A percentile compares a stretch with the other conserved stretches of the same genome.
phyloP scores from a whole-genome alignment of 306 rosid genomes.

The Cotoneaster glaucophyllus region DNA sequence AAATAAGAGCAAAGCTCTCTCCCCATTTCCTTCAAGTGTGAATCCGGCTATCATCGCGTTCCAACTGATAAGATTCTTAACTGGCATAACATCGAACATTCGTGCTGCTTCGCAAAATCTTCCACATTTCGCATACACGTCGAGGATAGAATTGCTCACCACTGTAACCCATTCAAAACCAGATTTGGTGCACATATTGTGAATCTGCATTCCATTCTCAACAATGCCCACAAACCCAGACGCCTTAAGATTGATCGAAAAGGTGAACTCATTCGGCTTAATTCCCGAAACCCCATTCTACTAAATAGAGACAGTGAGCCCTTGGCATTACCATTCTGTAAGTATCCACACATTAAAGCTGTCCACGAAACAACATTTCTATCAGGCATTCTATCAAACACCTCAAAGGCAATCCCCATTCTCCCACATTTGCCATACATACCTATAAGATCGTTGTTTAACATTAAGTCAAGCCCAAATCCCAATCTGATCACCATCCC shows the following conservation, averaged over 20 bases:
- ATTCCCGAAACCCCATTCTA: conserved; percentile 31
- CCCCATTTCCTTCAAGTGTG: conserved; percentile 30
- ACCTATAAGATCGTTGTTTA: conserved; percentile 47
- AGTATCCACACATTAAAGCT: conserved; percentile 40
- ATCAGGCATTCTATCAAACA: conserved; percentile 55
- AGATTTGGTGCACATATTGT: conserved; percentile 47
- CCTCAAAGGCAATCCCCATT: conserved; percentile 17
- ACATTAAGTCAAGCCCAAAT: conserved; percentile 33
- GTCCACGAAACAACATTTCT: conserved; percentile 46
- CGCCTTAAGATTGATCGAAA: conserved; percentile 50
- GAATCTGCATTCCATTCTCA: conserved; percentile 55
- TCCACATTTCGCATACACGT: conserved; percentile 58
- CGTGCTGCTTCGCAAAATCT: conserved; percentile 34
- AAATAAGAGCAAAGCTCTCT: conserved; percentile 40
- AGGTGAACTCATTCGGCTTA: conserved; percentile 48
- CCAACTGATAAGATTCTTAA: conserved; percentile 53
- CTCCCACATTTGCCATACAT: conserved; percentile 54
- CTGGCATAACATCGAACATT: conserved; percentile 37
- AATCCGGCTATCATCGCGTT: conserved; percentile 58
- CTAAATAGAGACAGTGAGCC: conserved; percentile 32
- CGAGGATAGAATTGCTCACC: conserved; percentile 54
- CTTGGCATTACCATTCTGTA: conserved; percentile 39
- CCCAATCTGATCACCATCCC: conserved; percentile 38
- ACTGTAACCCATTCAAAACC: conserved; percentile 36
- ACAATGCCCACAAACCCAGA: conserved; percentile 36